phyloP scores from a whole-genome alignment of 352 stramenopile genomes.

The Globisporangium sylvaticum region DNA sequence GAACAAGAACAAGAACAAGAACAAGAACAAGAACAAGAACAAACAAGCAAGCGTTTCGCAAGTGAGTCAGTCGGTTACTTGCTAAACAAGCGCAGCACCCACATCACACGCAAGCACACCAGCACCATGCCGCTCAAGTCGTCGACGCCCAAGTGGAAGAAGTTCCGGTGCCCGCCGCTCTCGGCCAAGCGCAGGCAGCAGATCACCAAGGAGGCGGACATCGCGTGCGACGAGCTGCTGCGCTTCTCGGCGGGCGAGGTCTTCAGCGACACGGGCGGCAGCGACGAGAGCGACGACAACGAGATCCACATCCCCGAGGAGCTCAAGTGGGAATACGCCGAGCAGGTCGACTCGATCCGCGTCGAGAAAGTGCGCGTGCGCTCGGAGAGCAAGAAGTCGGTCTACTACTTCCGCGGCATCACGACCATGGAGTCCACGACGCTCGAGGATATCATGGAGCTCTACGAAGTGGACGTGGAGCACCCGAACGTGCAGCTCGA shows the following conservation, averaged over 20 bases:
- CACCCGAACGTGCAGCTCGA: constrained; percentile 76
- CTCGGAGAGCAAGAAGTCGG: constrained; percentile 47
- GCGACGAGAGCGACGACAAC: constrained; percentile 19
- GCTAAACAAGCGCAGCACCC: neutral
- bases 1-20: too few relatives aligned
- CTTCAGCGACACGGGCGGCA: constrained; percentile 26
- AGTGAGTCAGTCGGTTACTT: neutral
- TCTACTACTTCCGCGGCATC: constrained; percentile 72
- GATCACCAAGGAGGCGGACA: constrained; percentile 69
- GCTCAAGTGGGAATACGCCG: constrained; percentile 69
- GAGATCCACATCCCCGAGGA: constrained; percentile 22
- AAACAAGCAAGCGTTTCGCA: neutral
- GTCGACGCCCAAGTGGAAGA: constrained; percentile 63
- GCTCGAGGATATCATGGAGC: constrained; percentile 67
- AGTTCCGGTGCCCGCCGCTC: constrained; percentile 72
- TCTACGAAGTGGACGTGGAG: constrained; percentile 68
- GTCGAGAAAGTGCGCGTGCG: constrained; percentile 79
- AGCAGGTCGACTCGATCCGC: constrained; percentile 64
- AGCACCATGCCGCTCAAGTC: constrained; percentile 30
- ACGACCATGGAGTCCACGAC: constrained; percentile 53
- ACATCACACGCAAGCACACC: neutral
- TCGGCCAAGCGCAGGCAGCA: constrained; percentile 52
- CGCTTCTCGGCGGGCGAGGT: constrained; percentile 65
- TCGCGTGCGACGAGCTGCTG: constrained; percentile 74
- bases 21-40: too few relatives aligned